Conservation (phyloP, 345 rosid species). For the Streptanthus diversifolius region DNA sequence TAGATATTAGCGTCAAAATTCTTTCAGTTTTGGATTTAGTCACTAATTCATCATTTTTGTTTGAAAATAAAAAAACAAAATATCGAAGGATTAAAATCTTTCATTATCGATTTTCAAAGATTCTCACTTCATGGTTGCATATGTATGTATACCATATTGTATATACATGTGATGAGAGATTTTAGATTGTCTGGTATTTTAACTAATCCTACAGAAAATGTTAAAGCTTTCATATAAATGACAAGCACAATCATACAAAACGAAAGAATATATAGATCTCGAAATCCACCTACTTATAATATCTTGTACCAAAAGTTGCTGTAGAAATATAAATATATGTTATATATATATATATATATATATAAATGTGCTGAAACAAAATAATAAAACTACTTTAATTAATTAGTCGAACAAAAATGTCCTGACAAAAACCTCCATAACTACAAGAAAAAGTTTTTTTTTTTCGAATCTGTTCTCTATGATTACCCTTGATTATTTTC, state of each 20-base stretch:
- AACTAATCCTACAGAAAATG: slow-evolving; percentile 35
- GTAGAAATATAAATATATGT: background rate
- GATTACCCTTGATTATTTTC: background rate
- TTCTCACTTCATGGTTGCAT: background rate
- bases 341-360: background rate
- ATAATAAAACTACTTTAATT: background rate
- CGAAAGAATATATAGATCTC: slow-evolving; percentile 33
- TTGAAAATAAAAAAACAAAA: background rate
- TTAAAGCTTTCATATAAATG: slow-evolving; percentile 25
- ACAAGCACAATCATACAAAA: slow-evolving; percentile 37
- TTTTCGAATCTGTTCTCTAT: background rate
- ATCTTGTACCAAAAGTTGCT: slow-evolving; percentile 3
- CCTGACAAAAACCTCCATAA: background rate
- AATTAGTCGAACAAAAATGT: background rate
- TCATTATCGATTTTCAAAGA: background rate
- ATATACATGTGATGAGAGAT: slow-evolving; percentile 22
- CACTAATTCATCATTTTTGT: background rate
- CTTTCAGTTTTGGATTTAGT: background rate
- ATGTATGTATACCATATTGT: background rate
- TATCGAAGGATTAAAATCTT: background rate
- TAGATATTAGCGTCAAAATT: background rate
- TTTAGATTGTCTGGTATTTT: slow-evolving; percentile 14
- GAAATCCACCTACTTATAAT: slow-evolving; percentile 33
- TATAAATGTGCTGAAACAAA: background rate
- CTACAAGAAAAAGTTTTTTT: background rate